Conservation (phyloP, 1,139 yeast genomes). For the Geotrichum candidum region DNA sequence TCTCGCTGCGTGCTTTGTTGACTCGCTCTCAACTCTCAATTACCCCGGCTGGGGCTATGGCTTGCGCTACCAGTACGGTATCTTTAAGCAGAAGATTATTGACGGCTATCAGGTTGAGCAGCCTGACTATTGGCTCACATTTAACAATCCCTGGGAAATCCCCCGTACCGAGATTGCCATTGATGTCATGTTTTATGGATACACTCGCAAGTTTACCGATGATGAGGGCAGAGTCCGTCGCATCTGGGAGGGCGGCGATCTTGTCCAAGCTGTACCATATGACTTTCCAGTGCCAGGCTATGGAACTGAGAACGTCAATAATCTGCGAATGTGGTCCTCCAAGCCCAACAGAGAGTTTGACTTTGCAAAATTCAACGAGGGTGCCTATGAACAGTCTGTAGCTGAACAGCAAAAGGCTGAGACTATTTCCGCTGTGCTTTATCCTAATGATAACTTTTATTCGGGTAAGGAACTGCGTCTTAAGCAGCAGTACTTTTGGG, state of each 20-base stretch:
- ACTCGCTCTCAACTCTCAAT: slow-evolving; percentile 78
- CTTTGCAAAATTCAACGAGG: slow-evolving; percentile 83
- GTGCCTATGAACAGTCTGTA: slow-evolving; percentile 85
- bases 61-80: slow-evolving; percentile 86
- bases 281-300: slow-evolving; percentile 94
- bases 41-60: slow-evolving; percentile 98
- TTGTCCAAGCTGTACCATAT: slow-evolving; percentile 85
- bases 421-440: slow-evolving; percentile 83
- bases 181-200: slow-evolving; percentile 90
- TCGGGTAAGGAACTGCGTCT: slow-evolving; percentile 87
- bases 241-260: slow-evolving; percentile 83
- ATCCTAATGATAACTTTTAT: slow-evolving; percentile 89
- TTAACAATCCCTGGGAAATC: slow-evolving; percentile 89
- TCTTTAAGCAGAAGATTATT: slow-evolving; percentile 81
- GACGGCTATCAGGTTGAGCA: slow-evolving; percentile 92
- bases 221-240: slow-evolving; percentile 48
- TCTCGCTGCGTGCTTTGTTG: slow-evolving; percentile 90
- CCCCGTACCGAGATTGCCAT: slow-evolving; percentile 80
- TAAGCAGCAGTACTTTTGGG: slow-evolving; percentile 97
- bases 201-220: slow-evolving; percentile 57
- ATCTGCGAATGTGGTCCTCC: slow-evolving; percentile 85
- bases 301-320: slow-evolving; percentile 77
- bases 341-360: slow-evolving; percentile 89
- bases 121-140: slow-evolving; percentile 90
- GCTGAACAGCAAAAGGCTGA: slow-evolving; percentile 82